A percentile compares a stretch with the other conserved stretches of the same genome.
Conservation (phyloP, 306 rosid species). For the Quercus glauca region DNA sequence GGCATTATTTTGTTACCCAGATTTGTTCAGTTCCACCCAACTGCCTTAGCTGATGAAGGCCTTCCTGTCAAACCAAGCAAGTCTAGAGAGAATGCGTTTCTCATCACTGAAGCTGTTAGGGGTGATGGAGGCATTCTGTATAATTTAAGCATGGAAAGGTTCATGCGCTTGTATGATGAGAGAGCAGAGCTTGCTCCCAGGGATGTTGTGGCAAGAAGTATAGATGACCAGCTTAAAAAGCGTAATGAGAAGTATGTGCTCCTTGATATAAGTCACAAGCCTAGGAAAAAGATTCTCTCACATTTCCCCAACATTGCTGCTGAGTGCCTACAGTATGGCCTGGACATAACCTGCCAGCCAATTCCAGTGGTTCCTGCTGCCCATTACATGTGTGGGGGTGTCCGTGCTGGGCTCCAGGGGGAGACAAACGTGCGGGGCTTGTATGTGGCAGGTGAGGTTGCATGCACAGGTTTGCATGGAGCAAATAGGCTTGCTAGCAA, state of each 20-base stretch:
- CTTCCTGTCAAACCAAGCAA: constrained; percentile 61
- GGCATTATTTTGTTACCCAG: constrained; percentile 31
- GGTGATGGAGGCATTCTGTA: constrained; percentile 91
- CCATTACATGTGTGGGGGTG: constrained; percentile 98
- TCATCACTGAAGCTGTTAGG: constrained; percentile 87
- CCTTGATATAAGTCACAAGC: constrained; percentile 87
- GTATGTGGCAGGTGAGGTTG: constrained; percentile 94
- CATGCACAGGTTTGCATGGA: constrained; percentile 97
- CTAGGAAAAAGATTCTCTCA: constrained; percentile 57
- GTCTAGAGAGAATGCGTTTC: constrained; percentile 74
- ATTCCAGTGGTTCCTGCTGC: constrained; percentile 96
- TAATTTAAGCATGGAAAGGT: constrained; percentile 83
- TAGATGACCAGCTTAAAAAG: constrained; percentile 90
- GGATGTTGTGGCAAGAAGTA: constrained; percentile 96
- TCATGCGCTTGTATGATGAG: constrained; percentile 86
- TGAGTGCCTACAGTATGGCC: constrained; percentile 62
- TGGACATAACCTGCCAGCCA: constrained; percentile 80
- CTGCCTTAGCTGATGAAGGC: constrained; percentile 92
- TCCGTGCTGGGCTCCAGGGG: constrained; percentile 85
- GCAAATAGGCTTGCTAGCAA: constrained; percentile 97
- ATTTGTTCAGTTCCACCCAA: constrained; percentile 96
- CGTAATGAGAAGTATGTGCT: constrained; percentile 74
- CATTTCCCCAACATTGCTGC: constrained; percentile 87
- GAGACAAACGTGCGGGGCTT: constrained; percentile 83
- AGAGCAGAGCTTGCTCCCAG: constrained; percentile 97